A percentile compares a stretch with the other conserved stretches of the same genome.
Conservation (phyloP, 257 asterid species). For the Lithospermum erythrorhizon region DNA sequence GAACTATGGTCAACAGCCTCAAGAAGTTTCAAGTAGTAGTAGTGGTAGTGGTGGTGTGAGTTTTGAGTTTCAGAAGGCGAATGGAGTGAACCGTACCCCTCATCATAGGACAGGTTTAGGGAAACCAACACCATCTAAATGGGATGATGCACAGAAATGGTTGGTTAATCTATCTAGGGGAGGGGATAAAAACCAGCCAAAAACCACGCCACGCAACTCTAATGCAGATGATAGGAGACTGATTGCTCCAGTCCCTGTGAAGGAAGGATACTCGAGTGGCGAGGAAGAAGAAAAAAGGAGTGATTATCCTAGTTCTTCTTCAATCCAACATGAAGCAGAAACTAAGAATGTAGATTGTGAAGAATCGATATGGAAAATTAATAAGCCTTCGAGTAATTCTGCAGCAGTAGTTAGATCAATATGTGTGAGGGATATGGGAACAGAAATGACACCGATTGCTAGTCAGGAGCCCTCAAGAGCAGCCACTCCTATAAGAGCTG, state of each 20-base stretch:
- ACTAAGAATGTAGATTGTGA: slow-evolving; percentile 68
- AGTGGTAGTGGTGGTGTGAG: slow-evolving; percentile 21
- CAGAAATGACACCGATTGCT: slow-evolving; percentile 89
- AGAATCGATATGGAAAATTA: slow-evolving; percentile 64
- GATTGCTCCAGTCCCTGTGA: slow-evolving; percentile 51
- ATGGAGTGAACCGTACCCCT: slow-evolving; percentile 33
- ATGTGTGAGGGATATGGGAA: slow-evolving; percentile 91
- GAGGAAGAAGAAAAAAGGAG: slow-evolving; percentile 34
- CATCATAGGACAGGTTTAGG: slow-evolving; percentile 55
- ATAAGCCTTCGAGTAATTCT: slow-evolving; percentile 33
- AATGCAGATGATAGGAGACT: slow-evolving; percentile 81
- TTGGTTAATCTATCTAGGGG: slow-evolving; percentile 70
- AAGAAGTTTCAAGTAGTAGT: slow-evolving; percentile 25
- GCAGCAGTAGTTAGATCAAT: slow-evolving; percentile 43
- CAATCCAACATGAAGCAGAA: slow-evolving; percentile 30
- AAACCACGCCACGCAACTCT: slow-evolving; percentile 73
- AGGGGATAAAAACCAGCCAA: slow-evolving; percentile 42
- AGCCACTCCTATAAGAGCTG: slow-evolving; percentile 66
- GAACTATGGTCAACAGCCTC: slow-evolving; percentile 31
- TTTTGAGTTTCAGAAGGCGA: slow-evolving; percentile 59
- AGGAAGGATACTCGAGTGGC: slow-evolving; percentile 37
- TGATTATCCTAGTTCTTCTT: slow-evolving; percentile 6
- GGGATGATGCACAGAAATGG: slow-evolving; percentile 99
- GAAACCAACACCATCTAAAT: slow-evolving; percentile 82
- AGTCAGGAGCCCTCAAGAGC: slow-evolving; percentile 93